Evolutionary conservation across 2,329 filamentous ascomycete genomes (phyloP).

Genomic region (Cytospora chrysosperma): DNA sequence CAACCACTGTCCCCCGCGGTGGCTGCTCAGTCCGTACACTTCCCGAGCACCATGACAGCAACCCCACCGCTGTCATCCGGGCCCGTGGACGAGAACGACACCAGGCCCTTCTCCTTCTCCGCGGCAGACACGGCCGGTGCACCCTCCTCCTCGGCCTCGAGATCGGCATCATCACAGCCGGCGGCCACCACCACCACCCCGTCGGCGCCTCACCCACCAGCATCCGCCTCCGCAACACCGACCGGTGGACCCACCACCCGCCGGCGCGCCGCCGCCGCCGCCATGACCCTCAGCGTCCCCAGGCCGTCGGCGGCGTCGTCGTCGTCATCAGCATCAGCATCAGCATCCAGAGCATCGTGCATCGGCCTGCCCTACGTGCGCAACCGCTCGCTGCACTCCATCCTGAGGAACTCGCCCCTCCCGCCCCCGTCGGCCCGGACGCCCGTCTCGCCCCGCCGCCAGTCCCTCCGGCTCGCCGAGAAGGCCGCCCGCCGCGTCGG

Average conservation of each 20-base stretch:
- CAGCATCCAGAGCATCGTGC: too few species aligned
- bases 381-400: constrained; percentile 59
- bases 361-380: constrained; percentile 55
- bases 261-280: constrained; percentile 39
- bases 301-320: constrained; percentile 17
- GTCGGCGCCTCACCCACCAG: constrained; percentile 33
- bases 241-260: constrained; percentile 25
- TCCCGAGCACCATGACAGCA: constrained; percentile 60
- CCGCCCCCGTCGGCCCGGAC: constrained; percentile 51
- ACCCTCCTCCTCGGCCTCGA: neutral
- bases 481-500: constrained; percentile 56
- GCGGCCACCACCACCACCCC: constrained; percentile 4
- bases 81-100: constrained; percentile 38
- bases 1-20: constrained; percentile 49
- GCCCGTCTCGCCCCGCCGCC: constrained; percentile 52
- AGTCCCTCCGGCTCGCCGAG: constrained; percentile 54
- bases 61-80: constrained; percentile 59
- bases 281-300: constrained; percentile 32
- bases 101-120: constrained; percentile 45
- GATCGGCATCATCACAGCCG: constrained; percentile 13
- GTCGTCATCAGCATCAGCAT: too few species aligned
- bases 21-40: constrained; percentile 39
- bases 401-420: constrained; percentile 65
- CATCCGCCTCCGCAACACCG: constrained; percentile 10
- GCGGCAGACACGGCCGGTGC: constrained; percentile 22